Base-by-base conservation (phyloP, 2,329 filamentous ascomycete genomes). In the Calonectria ilicicola region DNA sequence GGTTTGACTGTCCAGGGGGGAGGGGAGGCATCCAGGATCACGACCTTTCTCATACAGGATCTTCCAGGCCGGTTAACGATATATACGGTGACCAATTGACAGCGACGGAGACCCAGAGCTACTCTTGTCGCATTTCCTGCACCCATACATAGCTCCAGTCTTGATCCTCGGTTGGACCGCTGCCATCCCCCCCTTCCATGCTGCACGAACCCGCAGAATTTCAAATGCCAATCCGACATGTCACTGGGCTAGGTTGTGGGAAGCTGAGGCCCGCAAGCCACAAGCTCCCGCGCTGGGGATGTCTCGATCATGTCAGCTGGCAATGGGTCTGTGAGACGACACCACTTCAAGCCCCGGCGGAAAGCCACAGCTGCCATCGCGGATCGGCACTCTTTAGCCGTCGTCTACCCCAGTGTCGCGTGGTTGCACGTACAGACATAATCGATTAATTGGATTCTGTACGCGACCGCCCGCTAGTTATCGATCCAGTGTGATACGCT, bases 41-140 rank as follows among this genome's bases (percentile, higher is more conserved):
- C 62, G 58, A 67, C 69, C 69, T 47, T 67, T 44, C 49, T 35
- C 47, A 51, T 51, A 64, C 56, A 72, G 65, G 65, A 72, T 72
- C 56, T 72, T 65, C 69, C 56, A 58, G 58, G 69, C 46, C 56
- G 46, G 69, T 49, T 67, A 67, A 72, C 65, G 65, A 64, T 56
- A 49, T 64, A 21, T 53, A 58, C 69, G 69, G 69, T 72, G 69
- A 72, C 69, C 69, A 72, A 72, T 72, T 35, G 65, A 67, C 38
- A 40, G 40, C 56, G 38, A 29, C 29, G 58, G 65, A 26, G 26
- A 26, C 46, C 29, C 65, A 56, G 56, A 63, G 53, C 53, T 58
- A 32, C 53, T 42, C 44, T 56, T 21, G n/a, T 60, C 32, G 26
- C 63, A 63, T 70, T 42, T 65, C 67, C 40, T 49, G 60, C 64